Conservation (phyloP, 306 rosid genomes). For the Macrotyloma uniflorum region DNA sequence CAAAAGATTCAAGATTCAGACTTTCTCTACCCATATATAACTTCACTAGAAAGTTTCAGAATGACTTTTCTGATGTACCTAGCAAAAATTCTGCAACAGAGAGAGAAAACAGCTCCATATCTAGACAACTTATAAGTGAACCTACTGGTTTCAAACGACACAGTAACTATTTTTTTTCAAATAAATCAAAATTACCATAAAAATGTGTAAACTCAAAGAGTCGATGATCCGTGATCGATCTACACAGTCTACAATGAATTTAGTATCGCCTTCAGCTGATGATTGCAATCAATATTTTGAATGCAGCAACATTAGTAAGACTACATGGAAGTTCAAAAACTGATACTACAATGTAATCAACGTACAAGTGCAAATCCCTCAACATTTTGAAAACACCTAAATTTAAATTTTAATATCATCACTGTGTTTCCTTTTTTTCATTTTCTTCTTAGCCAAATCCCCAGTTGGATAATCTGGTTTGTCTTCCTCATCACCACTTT, state of each 20-base stretch:
- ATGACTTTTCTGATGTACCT: not conserved
- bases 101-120: not conserved
- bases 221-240: not conserved
- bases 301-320: slow-evolving; percentile 16
- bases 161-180: not conserved
- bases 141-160: not conserved
- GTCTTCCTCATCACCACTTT: slow-evolving; percentile 19
- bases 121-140: no score
- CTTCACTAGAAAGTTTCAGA: not conserved
- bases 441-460: slow-evolving; percentile 33
- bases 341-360: not conserved
- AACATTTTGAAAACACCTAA: slow-evolving; percentile 5
- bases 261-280: not conserved
- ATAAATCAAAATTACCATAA: not conserved
- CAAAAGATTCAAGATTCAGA: not conserved
- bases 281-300: not conserved
- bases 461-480: slow-evolving; percentile 25
- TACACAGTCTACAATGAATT: not conserved
- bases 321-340: not conserved
- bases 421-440: slow-evolving; percentile 32
- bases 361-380: slow-evolving; percentile 20
- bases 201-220: not conserved
- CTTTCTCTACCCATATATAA: not conserved
- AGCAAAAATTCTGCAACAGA: not conserved
- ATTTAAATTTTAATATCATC: not conserved